Percentiles rank a stretch among this genome's conserved stretches.
Conservation (phyloP, 495 filamentous ascomycete genomes). For the Aspergillus egyptiacus region DNA sequence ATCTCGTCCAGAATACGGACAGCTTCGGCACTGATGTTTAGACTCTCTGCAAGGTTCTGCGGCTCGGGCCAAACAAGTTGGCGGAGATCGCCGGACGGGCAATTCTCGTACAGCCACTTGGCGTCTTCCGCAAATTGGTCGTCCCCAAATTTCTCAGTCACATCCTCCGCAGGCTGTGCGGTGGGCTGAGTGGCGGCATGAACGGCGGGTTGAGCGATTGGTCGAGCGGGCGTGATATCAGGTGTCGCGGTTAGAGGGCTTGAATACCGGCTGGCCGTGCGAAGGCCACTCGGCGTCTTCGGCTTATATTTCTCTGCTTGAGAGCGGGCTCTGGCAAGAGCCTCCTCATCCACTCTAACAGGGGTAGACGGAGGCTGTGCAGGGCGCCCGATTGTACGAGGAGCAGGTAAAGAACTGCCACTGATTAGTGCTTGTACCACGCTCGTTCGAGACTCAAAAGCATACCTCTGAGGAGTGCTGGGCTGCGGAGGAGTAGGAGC, state of each 20-base stretch:
- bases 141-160: conserved; percentile 20
- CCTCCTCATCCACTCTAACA: conserved; percentile 18
- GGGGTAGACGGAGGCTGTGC: conserved; percentile 19
- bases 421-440: not conserved
- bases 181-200: too few relatives aligned
- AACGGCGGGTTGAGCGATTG: too few relatives aligned
- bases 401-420: conserved; percentile 2
- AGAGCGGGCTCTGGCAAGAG: conserved; percentile 30
- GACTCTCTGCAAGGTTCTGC: conserved; percentile 12
- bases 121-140: conserved; percentile 25
- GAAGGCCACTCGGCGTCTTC: conserved; percentile 44
- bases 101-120: conserved; percentile 24
- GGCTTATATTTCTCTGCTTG: conserved; percentile 42
- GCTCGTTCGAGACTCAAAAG: too few relatives aligned
- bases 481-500: not conserved
- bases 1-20: conserved; percentile 10
- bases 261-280: conserved; percentile 34
- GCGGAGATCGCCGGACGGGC: conserved; percentile 23
- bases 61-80: conserved; percentile 20
- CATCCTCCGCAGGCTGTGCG: not conserved
- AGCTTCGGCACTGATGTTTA: conserved; percentile 10
- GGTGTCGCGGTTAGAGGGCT: conserved; percentile 24
- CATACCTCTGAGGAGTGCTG: conserved; percentile 7
- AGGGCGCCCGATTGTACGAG: conserved; percentile 10
- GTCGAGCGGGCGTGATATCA: conserved; percentile 9